Evolutionary conservation across 139 green algal genomes (phyloP).

Genomic region (Zygnema circumcarinatum): DNA sequence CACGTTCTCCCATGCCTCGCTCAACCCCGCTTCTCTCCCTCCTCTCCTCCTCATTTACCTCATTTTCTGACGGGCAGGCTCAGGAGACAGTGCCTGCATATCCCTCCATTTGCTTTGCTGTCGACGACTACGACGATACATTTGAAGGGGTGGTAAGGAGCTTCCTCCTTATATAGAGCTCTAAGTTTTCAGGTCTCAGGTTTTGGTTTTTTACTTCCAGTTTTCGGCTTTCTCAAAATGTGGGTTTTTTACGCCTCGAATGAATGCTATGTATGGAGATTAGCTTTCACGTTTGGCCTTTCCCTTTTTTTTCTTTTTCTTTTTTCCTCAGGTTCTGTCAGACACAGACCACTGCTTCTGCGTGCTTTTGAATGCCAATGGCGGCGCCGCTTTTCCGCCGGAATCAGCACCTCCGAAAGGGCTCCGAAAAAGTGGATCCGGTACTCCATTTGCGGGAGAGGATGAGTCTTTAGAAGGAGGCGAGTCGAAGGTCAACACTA

Average conservation of each 20-base stretch:
- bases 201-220: constrained; percentile 14
- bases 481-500: too few relatives aligned
- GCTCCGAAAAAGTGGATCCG: neutral
- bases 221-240: constrained; percentile 3
- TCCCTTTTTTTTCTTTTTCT: constrained; percentile 20
- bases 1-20: neutral
- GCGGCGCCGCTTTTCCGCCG: constrained; percentile 30
- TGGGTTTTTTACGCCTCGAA: neutral
- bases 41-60: too few relatives aligned
- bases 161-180: too few relatives aligned
- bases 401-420: constrained; percentile 19
- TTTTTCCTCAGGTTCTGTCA: constrained; percentile 61
- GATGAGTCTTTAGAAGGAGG: too few relatives aligned
- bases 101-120: constrained; percentile 80
- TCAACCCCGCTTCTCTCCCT: too few relatives aligned
- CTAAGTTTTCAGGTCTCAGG: neutral
- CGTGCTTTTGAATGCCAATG: constrained; percentile 69
- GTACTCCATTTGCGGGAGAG: neutral
- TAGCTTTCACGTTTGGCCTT: too few relatives aligned
- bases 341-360: constrained; percentile 69
- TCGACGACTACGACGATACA: constrained; percentile 76
- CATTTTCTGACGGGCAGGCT: too few relatives aligned
- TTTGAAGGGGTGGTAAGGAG: constrained; percentile 70
- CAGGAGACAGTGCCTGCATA: constrained; percentile 65
- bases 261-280: too few relatives aligned